Percentiles rank a stretch among this genome's conserved stretches.
phyloP scores from a whole-genome alignment of 495 filamentous ascomycete species.

The Neurospora sp. region DNA sequence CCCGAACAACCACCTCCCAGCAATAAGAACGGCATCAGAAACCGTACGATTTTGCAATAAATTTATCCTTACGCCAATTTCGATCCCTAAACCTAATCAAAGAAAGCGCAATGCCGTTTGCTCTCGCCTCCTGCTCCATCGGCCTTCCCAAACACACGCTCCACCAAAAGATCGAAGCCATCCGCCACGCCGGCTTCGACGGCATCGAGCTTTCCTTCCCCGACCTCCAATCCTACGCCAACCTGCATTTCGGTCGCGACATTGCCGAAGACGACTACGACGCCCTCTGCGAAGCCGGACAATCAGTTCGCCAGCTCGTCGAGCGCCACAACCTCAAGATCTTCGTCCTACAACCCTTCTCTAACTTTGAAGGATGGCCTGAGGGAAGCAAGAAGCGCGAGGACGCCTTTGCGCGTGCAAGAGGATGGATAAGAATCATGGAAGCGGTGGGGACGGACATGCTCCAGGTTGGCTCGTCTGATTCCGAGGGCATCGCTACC shows the following conservation, averaged over 20 bases:
- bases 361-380: conserved; percentile 72
- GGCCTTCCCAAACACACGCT: conserved; percentile 39
- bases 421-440: conserved; percentile 67
- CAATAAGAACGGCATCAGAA: neutral
- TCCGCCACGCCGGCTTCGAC: conserved; percentile 54
- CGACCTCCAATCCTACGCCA: conserved; percentile 57
- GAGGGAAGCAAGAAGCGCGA: conserved; percentile 43
- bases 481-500: conserved; percentile 44
- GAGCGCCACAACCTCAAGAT: conserved; percentile 44
- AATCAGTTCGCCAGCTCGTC: conserved; percentile 43
- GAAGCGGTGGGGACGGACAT: conserved; percentile 57
- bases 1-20: neutral
- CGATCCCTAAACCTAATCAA: neutral
- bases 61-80: neutral
- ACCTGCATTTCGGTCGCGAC: conserved; percentile 35
- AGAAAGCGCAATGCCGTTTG: neutral
- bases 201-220: conserved; percentile 69
- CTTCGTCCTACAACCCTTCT: conserved; percentile 69
- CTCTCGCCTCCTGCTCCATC: conserved; percentile 14
- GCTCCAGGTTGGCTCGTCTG: conserved; percentile 70
- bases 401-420: conserved; percentile 55
- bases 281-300: conserved; percentile 38
- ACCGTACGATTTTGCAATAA: neutral
- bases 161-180: conserved; percentile 54
- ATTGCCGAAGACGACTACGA: conserved; percentile 47